Evolutionary conservation across 2,329 filamentous ascomycete genomes (phyloP), one percentile per base, ranked within the genome.

Genomic region (Emergomyces orientalis): DNA sequence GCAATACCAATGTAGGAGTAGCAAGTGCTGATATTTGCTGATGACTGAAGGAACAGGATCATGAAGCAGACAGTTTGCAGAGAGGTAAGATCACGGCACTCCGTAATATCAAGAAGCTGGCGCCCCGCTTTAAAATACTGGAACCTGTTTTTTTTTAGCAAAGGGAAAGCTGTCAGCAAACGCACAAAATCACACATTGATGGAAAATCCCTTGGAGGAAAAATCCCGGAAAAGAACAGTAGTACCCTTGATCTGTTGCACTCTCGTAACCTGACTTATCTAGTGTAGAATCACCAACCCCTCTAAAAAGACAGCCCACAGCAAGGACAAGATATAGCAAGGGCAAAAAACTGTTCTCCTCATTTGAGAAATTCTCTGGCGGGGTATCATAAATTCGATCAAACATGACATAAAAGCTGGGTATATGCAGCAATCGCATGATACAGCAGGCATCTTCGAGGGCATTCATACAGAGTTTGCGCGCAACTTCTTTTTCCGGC

Each of bases 1-100:
- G 88, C 89, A 68, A 93, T 88, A 7, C 89, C 89, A 57, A 93
- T 82, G 68, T 90, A 91, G 0, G 88, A 85, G 73, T 93, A 93
- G 71, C 89, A 93, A 11, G 86, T 88, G 71, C 86, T 89, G 37
- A 93, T 77, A 71, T 90, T 90, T 11, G 89, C 88, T 1, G 90
- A 89, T 2, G 88, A 86, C 70, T 94, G 90, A 0, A 93, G 80
- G 71, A 92, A 94, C 2, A 93, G 78, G 58, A 91, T 88, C 82
- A 91, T 89, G 72, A 90, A 91, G 25, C 91, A 77, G 7, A 94
- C 81, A 1, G 88, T 85, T 72, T 94, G 89, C 9, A 93, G 77
- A 1, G 89, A 89, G 25, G 81, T 83, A 52, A 93, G 78, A 71
- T 92, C 89, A 56, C 89, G 85, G 68, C 88, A 91, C 65, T 82